phyloP scores from a whole-genome alignment of 169 alveolate species.

The Cryptosporidium canis region DNA sequence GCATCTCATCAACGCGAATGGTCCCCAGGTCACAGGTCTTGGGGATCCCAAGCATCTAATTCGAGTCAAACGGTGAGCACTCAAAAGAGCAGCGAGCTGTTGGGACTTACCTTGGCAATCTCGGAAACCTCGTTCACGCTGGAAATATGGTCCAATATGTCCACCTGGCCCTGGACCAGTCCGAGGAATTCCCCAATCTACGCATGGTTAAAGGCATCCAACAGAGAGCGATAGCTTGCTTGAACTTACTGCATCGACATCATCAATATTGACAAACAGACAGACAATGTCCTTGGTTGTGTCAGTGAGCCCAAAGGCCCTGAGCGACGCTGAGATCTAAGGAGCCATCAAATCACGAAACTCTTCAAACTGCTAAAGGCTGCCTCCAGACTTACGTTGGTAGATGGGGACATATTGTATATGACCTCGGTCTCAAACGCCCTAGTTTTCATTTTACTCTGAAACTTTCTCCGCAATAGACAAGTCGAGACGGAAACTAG shows the following conservation, averaged over 20 bases:
- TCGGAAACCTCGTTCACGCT: conserved; percentile 31
- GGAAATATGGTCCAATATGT: background rate
- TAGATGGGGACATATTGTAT: conserved; percentile 66
- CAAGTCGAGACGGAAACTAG: conserved; percentile 14
- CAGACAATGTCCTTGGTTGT: conserved; percentile 14
- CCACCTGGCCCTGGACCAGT: conserved; percentile 13
- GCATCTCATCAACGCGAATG: background rate
- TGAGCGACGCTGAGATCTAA: conserved; percentile 36
- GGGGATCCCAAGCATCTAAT: conserved; percentile 21
- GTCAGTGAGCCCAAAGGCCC: conserved; percentile 42
- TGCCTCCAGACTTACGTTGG: conserved; percentile 46
- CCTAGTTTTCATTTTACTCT: conserved; percentile 25
- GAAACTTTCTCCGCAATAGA: conserved; percentile 11
- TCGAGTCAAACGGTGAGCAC: background rate
- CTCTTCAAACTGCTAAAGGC: background rate
- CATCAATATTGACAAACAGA: conserved; percentile 24
- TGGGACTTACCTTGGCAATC: conserved; percentile 22
- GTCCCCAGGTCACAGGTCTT: background rate
- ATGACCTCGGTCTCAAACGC: conserved; percentile 59
- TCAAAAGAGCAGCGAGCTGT: background rate
- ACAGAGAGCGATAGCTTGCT: background rate
- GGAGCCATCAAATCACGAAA: background rate
- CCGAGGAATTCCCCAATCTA: conserved; percentile 1
- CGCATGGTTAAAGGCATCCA: background rate
- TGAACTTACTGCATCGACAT: background rate